phyloP scores from a whole-genome alignment of 2,329 filamentous ascomycete species.

The Fusarium keratoplasticum region DNA sequence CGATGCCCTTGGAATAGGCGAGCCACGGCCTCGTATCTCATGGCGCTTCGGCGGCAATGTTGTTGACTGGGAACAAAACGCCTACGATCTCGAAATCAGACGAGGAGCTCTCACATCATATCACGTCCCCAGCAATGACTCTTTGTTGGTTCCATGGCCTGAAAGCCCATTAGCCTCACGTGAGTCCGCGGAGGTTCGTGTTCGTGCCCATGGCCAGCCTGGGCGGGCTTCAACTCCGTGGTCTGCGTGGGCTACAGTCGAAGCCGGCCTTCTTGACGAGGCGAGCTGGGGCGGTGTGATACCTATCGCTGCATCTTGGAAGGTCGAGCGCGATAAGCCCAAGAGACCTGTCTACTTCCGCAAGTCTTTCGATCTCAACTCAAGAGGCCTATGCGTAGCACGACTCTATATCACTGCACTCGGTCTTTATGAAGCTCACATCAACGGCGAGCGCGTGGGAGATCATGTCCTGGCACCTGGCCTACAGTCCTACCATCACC shows the following conservation, averaged over 20 bases:
- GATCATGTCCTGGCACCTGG: background rate
- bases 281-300: background rate
- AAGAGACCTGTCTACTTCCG: background rate
- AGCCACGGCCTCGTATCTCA: background rate
- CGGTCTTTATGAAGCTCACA: background rate
- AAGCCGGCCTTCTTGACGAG: background rate
- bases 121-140: background rate
- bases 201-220: background rate
- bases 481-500: background rate
- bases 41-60: background rate
- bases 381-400: background rate
- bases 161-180: background rate
- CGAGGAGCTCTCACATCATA: background rate
- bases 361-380: background rate
- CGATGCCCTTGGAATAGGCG: background rate
- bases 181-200: background rate
- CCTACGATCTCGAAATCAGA: background rate
- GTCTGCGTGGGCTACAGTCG: background rate
- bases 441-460: background rate
- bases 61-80: background rate
- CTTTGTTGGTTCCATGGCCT: background rate
- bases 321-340: background rate
- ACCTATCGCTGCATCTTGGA: background rate
- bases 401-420: background rate
- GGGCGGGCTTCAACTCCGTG: background rate